Base-by-base conservation (phyloP, 2,329 filamentous ascomycete species). In the Cladophialophora bantiana region DNA sequence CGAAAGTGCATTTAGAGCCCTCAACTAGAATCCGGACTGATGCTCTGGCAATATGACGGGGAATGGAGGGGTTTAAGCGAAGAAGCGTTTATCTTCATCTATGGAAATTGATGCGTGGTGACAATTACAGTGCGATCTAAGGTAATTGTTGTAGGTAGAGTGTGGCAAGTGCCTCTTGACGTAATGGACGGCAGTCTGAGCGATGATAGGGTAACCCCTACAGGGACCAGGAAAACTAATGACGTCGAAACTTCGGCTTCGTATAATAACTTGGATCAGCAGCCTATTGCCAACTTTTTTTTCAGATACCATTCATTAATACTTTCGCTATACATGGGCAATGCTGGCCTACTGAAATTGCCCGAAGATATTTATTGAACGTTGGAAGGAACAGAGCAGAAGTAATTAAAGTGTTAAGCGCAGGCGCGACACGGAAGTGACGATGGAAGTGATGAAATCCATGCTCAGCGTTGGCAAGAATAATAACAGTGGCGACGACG, bases 371-470 rank as follows among this genome's bases (percentile, higher is more conserved):
- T 50, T 10, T 31, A 9, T 26, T 50, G 10, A 50, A 7, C 18
- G 10, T 26, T 10, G 18, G 18, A 26, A 18, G 6, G 20, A 50
- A 50, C 20, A 9, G 18, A 50, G 4, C 45, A 13, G 20, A 26
- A 26, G 3, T 6, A 5, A 18, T 18, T 26, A 26, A 50, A 50
- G 4, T 3, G 2, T 48, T 4, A 10, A 31, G 20, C 7, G 45
- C 45, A 12, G 7, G 45, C 5, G 1, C 45, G 3, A 26, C 18
- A 18, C 6, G 4, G 2, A 12, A 50, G 13, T 6, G 31, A 55
- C 12, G 15, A 62, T 63, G 64, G 58, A 62, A n/a, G 59, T 55
- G 35, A 32, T 58, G 32, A 59, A 53, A 20, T 34, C 53, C 2
- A 48, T 59, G 55, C 38, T 60, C 26, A 50, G 53, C 26, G 52